Evolutionary conservation across 1,284 basidiomycete genomes (phyloP).

Genomic region (Naganishia cerealis): DNA sequence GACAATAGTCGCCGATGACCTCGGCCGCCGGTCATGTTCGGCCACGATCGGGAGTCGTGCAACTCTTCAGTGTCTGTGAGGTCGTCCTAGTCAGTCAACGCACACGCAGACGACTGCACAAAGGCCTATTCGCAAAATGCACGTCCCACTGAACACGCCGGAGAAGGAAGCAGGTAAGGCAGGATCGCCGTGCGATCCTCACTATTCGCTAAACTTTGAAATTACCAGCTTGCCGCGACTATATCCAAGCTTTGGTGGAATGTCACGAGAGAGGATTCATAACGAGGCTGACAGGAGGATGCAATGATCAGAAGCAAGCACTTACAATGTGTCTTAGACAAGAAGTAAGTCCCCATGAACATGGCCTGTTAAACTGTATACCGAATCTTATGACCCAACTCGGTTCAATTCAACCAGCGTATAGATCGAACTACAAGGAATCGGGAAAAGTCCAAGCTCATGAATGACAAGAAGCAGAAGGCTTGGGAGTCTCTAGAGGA

Average conservation of each 20-base stretch:
- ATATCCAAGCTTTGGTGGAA: conserved; percentile 49
- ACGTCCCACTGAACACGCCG: conserved; percentile 48
- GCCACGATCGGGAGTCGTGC: not conserved
- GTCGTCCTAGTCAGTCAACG: not conserved
- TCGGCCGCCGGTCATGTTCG: not conserved
- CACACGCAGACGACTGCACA: not conserved
- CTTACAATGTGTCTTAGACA: conserved; percentile 71
- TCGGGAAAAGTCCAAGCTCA: conserved; percentile 65
- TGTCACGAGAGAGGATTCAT: conserved; percentile 48
- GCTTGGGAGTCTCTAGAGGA: conserved; percentile 46
- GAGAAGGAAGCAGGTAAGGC: conserved; percentile 48
- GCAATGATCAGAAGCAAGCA: conserved; percentile 69
- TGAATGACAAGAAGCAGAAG: conserved; percentile 52
- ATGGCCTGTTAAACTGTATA: not conserved
- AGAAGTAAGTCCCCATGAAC: conserved; percentile 61
- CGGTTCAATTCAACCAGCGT: conserved; percentile 57
- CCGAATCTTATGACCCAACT: not conserved
- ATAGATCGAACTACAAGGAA: conserved; percentile 68
- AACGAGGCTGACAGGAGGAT: conserved; percentile 51
- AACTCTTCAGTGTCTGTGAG: not conserved
- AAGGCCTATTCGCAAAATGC: conserved; percentile 39
- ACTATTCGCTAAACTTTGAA: conserved; percentile 15
- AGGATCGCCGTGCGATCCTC: not conserved
- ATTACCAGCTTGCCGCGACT: conserved; percentile 47
- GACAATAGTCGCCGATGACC: not conserved